Evolutionary conservation across 164 flowering plant genomes (phyloP), one percentile per base, ranked within the genome.

Genomic region (Euptelea pleiosperma): DNA sequence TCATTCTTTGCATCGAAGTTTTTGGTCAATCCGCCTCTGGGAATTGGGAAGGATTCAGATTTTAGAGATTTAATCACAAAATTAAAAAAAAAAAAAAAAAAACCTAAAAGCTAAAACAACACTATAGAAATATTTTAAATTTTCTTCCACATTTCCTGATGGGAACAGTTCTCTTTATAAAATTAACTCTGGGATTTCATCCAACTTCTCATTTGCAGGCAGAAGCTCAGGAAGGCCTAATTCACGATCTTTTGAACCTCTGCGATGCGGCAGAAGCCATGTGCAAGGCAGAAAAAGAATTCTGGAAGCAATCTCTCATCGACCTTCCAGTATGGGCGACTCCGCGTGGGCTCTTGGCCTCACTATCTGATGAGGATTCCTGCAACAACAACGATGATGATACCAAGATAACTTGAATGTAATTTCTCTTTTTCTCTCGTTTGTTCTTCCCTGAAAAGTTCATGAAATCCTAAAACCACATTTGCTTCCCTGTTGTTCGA

Each of bases 271-370:
- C 72, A 1, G 84, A 74, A 70, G 43, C 69, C 12, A 35, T 74
- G 43, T 77, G 75, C 57, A 57, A 59, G 31, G 58, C 57, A 2
- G 67, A 64, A 57, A 77, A 82, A 57, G 69, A 74, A 34, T 42
- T 29, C 42, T 42, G 54, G 11, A 70, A 57, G 22, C 64, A 69
- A 21, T 43, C 70, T 3, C 35, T 64, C n/a, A 19, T 74, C 28
- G 77, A 79, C 58, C 81, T 80, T 25, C 79, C 82, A 3, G 39
- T 82, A 14, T 82, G 84, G 84, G 72, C 50, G 7, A 74, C 79
- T 21, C 82, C 84, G 0, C 65, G 55, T 1, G 66, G 73, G 26
- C 79, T 82, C 56, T 64, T 78, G 69, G 67, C 68, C 31, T 62
- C 77, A 4, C 63, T 80, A 18, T 78, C 75, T n/a, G 79, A 68